These are phyloP conservation scores for Rhododendron ovatum DNA, from an alignment of 148 eudicot species.

Conservation along the genomic window DNA sequence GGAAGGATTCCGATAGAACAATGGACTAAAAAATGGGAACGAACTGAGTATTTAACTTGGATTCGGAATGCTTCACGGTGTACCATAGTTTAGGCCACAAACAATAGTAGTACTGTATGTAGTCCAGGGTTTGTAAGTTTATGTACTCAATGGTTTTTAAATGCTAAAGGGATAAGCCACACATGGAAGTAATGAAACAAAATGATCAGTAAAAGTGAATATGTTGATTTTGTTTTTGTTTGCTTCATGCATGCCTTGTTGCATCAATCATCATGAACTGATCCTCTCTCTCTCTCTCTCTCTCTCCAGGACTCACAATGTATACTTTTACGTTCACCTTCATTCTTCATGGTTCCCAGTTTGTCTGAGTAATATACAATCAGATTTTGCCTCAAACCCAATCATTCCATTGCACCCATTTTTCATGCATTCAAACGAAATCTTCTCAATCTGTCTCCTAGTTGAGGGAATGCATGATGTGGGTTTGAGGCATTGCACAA, in stretches of 20 bases:
- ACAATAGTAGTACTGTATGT: too few relatives aligned
- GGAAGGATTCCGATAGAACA: too few relatives aligned
- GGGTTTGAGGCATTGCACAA: background rate
- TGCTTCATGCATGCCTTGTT: background rate
- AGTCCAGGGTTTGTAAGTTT: too few relatives aligned
- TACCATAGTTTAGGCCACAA: too few relatives aligned
- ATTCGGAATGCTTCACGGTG: too few relatives aligned
- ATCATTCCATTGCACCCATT: background rate
- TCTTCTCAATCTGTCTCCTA: conserved; percentile 4
- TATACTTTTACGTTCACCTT: background rate
- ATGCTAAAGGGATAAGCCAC: too few relatives aligned
- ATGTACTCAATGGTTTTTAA: too few relatives aligned
- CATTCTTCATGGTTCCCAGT: background rate
- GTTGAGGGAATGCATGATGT: background rate
- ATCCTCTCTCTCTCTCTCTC: background rate
- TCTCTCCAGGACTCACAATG: background rate
- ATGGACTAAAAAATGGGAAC: too few relatives aligned
- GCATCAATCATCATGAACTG: background rate
- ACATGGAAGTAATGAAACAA: too few relatives aligned
- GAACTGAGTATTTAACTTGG: too few relatives aligned
- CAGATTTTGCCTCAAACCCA: background rate
- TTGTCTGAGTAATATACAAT: background rate
- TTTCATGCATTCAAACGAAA: background rate
- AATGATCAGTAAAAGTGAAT: too few relatives aligned
- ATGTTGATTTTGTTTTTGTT: too few relatives aligned